phyloP scores from a whole-genome alignment of 805 yeast genomes.

The Nakazawaea anatomiae region DNA sequence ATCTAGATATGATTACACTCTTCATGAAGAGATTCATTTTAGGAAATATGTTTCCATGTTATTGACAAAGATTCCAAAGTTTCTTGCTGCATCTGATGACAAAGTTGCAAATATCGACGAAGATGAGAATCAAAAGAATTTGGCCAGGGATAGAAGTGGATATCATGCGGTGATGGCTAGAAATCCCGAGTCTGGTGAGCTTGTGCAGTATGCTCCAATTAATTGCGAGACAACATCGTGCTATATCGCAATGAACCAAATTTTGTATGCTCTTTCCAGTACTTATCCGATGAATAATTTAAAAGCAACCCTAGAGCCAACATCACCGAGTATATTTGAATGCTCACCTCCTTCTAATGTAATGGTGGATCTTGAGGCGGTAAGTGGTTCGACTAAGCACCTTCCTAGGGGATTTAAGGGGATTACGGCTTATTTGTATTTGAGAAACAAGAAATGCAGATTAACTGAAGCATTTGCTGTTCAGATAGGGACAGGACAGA shows the following conservation, averaged over 20 bases:
- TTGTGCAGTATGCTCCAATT: slow-evolving; percentile 32
- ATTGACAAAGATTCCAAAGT: slow-evolving; percentile 55
- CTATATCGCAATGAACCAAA: slow-evolving; percentile 58
- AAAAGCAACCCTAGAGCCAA: slow-evolving; percentile 34
- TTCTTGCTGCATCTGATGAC: slow-evolving; percentile 39
- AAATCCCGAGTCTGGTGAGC: slow-evolving; percentile 52
- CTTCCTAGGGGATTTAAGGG: slow-evolving; percentile 66
- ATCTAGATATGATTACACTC: slow-evolving; percentile 43
- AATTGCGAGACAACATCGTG: slow-evolving; percentile 33
- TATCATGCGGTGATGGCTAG: slow-evolving; percentile 65
- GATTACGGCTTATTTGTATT: slow-evolving; percentile 65
- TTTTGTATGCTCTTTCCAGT: slow-evolving; percentile 65
- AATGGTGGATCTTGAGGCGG: slow-evolving; percentile 71
- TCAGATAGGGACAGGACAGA: slow-evolving; percentile 52
- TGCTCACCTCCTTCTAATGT: slow-evolving; percentile 58
- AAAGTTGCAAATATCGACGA: slow-evolving; percentile 23
- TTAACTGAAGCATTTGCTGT: slow-evolving; percentile 79
- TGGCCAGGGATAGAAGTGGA: slow-evolving; percentile 33
- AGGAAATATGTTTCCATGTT: slow-evolving; percentile 46
- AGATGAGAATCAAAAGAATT: slow-evolving; percentile 15
- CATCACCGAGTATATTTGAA: slow-evolving; percentile 38
- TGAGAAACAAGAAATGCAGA: slow-evolving; percentile 57
- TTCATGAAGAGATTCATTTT: slow-evolving; percentile 42
- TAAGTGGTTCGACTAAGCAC: slow-evolving; percentile 49
- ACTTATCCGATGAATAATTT: slow-evolving; percentile 52